Base-by-base conservation (phyloP, 148 eudicot species). In the Chenopodium berlandieri region DNA sequence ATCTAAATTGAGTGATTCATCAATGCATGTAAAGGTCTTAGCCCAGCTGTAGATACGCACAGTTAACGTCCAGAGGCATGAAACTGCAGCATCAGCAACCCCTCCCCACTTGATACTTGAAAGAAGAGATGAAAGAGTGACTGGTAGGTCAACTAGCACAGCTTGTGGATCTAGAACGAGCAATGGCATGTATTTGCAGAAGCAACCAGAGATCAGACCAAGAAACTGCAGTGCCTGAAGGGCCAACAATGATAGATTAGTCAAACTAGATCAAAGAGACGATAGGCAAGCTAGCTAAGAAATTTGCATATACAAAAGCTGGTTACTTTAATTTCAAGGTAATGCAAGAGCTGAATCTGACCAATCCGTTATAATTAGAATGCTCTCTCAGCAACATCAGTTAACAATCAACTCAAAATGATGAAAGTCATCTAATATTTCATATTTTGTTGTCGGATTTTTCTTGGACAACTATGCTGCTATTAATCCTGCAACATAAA, bases 171-270 rank as follows among this genome's bases (percentile, higher is more conserved):
- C 91, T 31, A 89, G 77, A 76, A 90, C 74, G 80, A 94, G 87
- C 40, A 94, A 73, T 48, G 98, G 97, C 98, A 92, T 94, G 46
- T 92, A 94, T 32, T 89, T 90, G 72, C 91, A 92, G 77, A 79
- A 86, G 84, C 91, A 88, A 32, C 98, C 98, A 60, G 89, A 88
- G 79, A 94, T 85, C 82, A 94, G 88, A 63, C 91, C 90, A 34
- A 92, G 79, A 82, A 92, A 94, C 64, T 75, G 90, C 73, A 94
- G 79, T 69, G 91, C 94, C 98, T 94, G 93, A 67, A 71, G 27
- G 25, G 27, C 16, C 20, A 69, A 48, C 25, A 52, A 17, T 13
- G 52, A 16, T 2, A 19, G 40, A 56, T 79, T 71, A 71, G 82
- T 32, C 75, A 72, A 72, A 34, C 31, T 2, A 80, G 31, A 60